Evolutionary conservation across 2,329 filamentous ascomycete genomes (phyloP).

Genomic region (Fusarium papillatum): DNA sequence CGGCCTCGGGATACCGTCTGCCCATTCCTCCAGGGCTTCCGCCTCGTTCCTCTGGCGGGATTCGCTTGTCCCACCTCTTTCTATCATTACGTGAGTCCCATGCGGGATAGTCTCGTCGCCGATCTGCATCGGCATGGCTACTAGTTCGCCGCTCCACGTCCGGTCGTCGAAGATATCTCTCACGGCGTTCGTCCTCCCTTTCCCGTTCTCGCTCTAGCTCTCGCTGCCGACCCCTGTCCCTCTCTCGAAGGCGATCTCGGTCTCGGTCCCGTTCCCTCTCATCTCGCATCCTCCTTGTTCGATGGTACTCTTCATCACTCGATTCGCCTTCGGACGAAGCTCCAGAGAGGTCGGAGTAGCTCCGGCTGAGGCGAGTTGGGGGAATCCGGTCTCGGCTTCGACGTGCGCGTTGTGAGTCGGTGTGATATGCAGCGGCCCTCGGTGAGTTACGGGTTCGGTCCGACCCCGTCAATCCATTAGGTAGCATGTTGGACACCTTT

Average conservation of each 20-base stretch:
- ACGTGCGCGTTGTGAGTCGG: conserved; percentile 48
- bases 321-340: conserved; percentile 50
- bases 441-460: conserved; percentile 55
- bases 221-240: conserved; percentile 52
- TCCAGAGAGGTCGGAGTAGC: conserved; percentile 57
- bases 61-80: conserved; percentile 52
- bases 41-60: conserved; percentile 47
- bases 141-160: conserved; percentile 60
- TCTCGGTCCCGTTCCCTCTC: conserved; percentile 48
- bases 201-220: conserved; percentile 57
- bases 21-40: conserved; percentile 52
- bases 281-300: conserved; percentile 39
- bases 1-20: conserved; percentile 55
- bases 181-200: conserved; percentile 51
- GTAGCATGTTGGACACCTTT: conserved; percentile 59
- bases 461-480: conserved; percentile 47
- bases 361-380: conserved; percentile 55
- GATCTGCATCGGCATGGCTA: conserved; percentile 64
- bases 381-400: conserved; percentile 57
- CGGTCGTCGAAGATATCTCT: conserved; percentile 55
- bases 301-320: conserved; percentile 48
- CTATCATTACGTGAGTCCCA: conserved; percentile 52
- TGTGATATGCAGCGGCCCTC: conserved; percentile 48
- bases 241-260: conserved; percentile 41
- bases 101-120: conserved; percentile 52